A percentile compares a stretch with the other conserved stretches of the same genome.
These are phyloP conservation scores for Lophiostoma macrostomum DNA, from an alignment of 495 filamentous ascomycete genomes.

Conservation along the genomic window DNA sequence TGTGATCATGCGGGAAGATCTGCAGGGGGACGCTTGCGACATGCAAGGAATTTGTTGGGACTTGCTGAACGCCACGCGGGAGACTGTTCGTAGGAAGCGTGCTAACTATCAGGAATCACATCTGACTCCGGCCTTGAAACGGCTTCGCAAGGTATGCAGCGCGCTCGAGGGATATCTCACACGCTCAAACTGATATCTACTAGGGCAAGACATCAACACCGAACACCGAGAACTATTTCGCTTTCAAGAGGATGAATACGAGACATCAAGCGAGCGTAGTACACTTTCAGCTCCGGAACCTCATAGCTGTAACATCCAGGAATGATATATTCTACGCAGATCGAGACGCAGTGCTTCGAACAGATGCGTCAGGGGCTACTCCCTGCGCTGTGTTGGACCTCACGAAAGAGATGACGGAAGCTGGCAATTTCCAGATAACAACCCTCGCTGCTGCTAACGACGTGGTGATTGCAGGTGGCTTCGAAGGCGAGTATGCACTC, in stretches of 20 bases:
- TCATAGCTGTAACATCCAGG: slow-evolving; percentile 69
- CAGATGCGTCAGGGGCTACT: slow-evolving; percentile 46
- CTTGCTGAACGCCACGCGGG: slow-evolving; percentile 52
- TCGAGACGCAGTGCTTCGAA: slow-evolving; percentile 53
- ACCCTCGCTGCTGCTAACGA: slow-evolving; percentile 66
- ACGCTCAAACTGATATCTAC: not conserved
- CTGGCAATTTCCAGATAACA: slow-evolving; percentile 53
- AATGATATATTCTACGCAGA: slow-evolving; percentile 76
- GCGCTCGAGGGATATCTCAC: too few relatives aligned
- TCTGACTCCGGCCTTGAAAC: slow-evolving; percentile 3
- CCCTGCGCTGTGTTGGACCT: slow-evolving; percentile 57
- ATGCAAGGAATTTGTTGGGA: slow-evolving; percentile 79
- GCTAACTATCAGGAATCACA: not conserved
- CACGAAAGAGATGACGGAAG: not conserved
- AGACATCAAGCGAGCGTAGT: slow-evolving; percentile 60
- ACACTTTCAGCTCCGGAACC: slow-evolving; percentile 88
- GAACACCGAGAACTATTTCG: slow-evolving; percentile 59
- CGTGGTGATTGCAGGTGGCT: slow-evolving; percentile 75
- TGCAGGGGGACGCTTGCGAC: slow-evolving; percentile 61
- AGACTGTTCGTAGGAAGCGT: slow-evolving; percentile 48
- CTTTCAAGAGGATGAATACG: slow-evolving; percentile 69
- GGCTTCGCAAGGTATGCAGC: not conserved
- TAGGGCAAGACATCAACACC: slow-evolving; percentile 21
- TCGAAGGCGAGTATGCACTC: slow-evolving; percentile 76
- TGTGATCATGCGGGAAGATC: slow-evolving; percentile 44